These are phyloP conservation scores for Beta lomatogona DNA, from an alignment of 179 eudicot species.

Conservation along the genomic window DNA sequence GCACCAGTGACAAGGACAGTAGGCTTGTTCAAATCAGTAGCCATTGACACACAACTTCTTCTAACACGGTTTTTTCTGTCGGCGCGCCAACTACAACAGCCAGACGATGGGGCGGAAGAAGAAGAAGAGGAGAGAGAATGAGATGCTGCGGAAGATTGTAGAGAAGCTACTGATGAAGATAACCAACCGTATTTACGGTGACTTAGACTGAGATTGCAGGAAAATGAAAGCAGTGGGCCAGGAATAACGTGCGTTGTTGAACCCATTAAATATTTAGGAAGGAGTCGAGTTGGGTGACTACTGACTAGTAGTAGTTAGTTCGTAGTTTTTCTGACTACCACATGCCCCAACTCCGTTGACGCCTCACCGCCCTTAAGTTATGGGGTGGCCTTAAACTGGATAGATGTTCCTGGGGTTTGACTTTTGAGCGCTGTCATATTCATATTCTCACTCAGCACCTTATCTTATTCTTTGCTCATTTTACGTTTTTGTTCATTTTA, in stretches of 20 bases:
- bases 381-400: neutral
- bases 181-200: constrained; percentile 14
- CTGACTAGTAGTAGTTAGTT: neutral
- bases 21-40: constrained; percentile 38
- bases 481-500: too few relatives aligned
- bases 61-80: neutral
- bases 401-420: neutral
- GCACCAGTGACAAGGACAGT: constrained; percentile 88
- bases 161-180: neutral
- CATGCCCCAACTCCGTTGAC: constrained; percentile 1
- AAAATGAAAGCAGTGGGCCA: constrained; percentile 31
- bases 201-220: constrained; percentile 4
- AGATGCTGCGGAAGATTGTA: neutral
- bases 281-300: constrained; percentile 20
- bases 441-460: too few relatives aligned
- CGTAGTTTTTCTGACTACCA: neutral
- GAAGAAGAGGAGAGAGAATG: neutral
- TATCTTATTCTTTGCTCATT: too few relatives aligned
- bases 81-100: too few relatives aligned
- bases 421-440: too few relatives aligned
- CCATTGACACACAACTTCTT: constrained; percentile 46
- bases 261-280: constrained; percentile 16
- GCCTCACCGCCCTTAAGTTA: neutral
- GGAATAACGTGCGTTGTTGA: neutral
- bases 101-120: neutral